phyloP scores from a whole-genome alignment of 2,329 filamentous ascomycete genomes.

The Plectosphaerella plurivora region DNA sequence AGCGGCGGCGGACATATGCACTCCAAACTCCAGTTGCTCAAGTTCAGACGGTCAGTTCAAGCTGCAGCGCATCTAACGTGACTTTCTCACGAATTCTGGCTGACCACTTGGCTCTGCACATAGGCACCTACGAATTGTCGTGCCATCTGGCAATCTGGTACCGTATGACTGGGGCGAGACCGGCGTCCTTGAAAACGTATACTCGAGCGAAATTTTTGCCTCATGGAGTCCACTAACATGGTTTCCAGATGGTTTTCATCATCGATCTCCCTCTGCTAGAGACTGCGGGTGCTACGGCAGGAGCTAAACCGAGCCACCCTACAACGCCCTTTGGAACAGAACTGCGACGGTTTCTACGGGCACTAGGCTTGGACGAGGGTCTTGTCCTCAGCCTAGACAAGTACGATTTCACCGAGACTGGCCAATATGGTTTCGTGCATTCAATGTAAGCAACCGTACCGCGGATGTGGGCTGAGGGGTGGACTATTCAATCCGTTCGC shows the following conservation, averaged over 20 bases:
- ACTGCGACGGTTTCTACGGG: conserved; percentile 64
- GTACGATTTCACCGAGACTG: conserved; percentile 79
- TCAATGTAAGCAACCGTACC: conserved; percentile 57
- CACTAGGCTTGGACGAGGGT: conserved; percentile 58
- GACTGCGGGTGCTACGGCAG: conserved; percentile 13
- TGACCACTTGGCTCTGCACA: background rate
- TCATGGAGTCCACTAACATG: background rate
- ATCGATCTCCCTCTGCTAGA: conserved; percentile 75
- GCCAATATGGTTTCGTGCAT: conserved; percentile 74
- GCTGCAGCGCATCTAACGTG: background rate
- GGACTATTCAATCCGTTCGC: background rate
- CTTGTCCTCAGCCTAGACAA: conserved; percentile 64
- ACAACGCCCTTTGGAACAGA: conserved; percentile 58
- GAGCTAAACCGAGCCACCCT: conserved; percentile 28
- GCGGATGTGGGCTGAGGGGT: conserved; percentile 1
- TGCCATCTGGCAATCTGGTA: conserved; percentile 84
- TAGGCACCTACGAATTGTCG: conserved; percentile 67
- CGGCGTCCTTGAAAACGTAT: conserved; percentile 79
- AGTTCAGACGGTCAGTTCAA: conserved; percentile 34
- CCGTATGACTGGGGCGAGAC: conserved; percentile 86
- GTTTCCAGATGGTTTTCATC: conserved; percentile 68
- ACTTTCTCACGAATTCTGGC: background rate
- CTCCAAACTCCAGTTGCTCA: conserved; percentile 89
- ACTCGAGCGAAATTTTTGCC: conserved; percentile 12
- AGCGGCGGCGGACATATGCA: conserved; percentile 75